A percentile compares a stretch with the other conserved stretches of the same genome.
These are phyloP conservation scores for Arthroderma sp. DNA, from an alignment of 2,329 filamentous ascomycete species.

Conservation along the genomic window DNA sequence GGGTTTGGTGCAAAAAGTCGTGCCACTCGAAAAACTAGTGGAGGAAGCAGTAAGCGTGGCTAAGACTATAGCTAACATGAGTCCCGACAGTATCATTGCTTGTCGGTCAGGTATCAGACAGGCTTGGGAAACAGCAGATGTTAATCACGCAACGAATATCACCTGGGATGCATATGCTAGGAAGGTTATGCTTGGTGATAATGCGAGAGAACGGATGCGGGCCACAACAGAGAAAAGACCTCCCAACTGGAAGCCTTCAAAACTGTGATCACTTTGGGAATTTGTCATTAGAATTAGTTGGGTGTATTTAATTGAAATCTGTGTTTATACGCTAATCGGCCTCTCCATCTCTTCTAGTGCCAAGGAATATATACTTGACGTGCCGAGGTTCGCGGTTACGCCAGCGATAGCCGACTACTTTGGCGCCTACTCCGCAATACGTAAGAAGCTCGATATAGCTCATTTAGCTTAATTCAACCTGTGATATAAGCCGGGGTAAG, in stretches of 20 bases:
- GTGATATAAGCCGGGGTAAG: too few relatives aligned
- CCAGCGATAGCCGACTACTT: too few relatives aligned
- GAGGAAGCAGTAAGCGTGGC: constrained; percentile 57
- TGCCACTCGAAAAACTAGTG: constrained; percentile 51
- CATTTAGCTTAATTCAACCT: too few relatives aligned
- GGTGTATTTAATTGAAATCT: too few relatives aligned
- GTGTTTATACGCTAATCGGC: too few relatives aligned
- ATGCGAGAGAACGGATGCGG: constrained; percentile 71
- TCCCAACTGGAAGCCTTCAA: constrained; percentile 65
- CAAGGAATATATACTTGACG: too few relatives aligned
- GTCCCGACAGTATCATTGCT: constrained; percentile 61
- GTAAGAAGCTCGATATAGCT: too few relatives aligned
- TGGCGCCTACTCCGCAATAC: too few relatives aligned
- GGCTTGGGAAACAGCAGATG: constrained; percentile 55
- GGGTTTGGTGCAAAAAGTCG: constrained; percentile 55
- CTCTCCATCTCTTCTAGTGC: too few relatives aligned
- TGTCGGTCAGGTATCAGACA: constrained; percentile 53
- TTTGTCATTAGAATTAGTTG: too few relatives aligned
- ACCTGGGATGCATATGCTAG: constrained; percentile 75
- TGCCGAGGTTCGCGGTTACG: too few relatives aligned
- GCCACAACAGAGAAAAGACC: constrained; percentile 83
- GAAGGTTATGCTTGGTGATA: constrained; percentile 69
- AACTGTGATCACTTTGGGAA: constrained; percentile 31
- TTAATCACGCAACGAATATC: constrained; percentile 59
- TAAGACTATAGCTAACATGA: constrained; percentile 46